Conservation (phyloP, 164 flowering plant genomes). For the Litsea cubeba region DNA sequence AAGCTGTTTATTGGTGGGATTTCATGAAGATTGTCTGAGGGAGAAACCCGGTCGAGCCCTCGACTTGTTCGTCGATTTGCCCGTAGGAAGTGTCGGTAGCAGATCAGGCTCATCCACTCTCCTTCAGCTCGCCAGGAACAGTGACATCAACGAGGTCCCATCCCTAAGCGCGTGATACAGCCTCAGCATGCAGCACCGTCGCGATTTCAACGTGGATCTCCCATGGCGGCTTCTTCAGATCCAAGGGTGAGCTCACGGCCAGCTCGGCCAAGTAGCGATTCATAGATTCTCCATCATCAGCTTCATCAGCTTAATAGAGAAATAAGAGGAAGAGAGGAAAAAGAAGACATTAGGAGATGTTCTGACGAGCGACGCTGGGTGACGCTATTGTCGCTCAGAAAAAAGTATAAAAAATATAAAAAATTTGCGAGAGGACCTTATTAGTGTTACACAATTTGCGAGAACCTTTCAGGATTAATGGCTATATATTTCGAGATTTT, state of each 20-base stretch:
- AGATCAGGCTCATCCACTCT: slow-evolving; percentile 23
- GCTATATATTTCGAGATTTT: too few relatives aligned
- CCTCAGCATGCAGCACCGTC: slow-evolving; percentile 36
- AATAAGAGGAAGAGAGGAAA: too few relatives aligned
- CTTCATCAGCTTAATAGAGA: slow-evolving; percentile 26
- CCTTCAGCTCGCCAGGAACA: slow-evolving; percentile 42
- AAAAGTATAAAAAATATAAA: too few relatives aligned
- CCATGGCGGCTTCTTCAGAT: slow-evolving; percentile 58
- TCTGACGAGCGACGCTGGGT: too few relatives aligned
- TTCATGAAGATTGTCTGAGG: too few relatives aligned
- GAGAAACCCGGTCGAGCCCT: background rate
- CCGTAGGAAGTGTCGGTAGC: slow-evolving; percentile 23
- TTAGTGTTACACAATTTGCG: too few relatives aligned
- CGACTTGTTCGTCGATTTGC: background rate
- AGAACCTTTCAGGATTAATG: too few relatives aligned
- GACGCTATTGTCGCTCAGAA: too few relatives aligned
- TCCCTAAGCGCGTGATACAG: slow-evolving; percentile 72
- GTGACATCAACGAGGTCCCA: slow-evolving; percentile 63
- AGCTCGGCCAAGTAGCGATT: slow-evolving; percentile 53
- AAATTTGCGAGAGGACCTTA: too few relatives aligned
- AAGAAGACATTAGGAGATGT: too few relatives aligned
- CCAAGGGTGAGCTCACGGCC: slow-evolving; percentile 39
- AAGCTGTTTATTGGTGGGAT: too few relatives aligned
- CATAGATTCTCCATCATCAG: slow-evolving; percentile 23
- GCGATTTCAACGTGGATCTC: slow-evolving; percentile 46